Conservation (phyloP, 2,329 filamentous ascomycete genomes). For the Aspergillus fumigatiaffinis region DNA sequence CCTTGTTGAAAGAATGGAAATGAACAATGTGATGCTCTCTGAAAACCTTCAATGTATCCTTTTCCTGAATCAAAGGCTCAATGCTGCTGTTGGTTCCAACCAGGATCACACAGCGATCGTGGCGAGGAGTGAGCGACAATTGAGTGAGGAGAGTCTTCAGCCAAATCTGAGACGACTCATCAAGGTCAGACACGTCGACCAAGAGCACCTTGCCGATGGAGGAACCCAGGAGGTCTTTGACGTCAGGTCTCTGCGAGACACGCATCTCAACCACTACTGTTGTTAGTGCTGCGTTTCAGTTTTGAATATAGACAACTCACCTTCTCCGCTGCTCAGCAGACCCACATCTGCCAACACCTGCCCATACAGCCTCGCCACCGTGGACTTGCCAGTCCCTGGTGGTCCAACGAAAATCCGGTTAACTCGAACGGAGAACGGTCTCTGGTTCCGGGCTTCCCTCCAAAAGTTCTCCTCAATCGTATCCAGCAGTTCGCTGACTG, state of each 20-base stretch:
- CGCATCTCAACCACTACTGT: background rate
- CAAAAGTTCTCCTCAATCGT: slow-evolving; percentile 16
- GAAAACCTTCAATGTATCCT: slow-evolving; percentile 1
- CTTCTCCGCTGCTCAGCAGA: slow-evolving; percentile 10
- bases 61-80: slow-evolving; percentile 11
- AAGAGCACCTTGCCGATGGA: slow-evolving; percentile 12
- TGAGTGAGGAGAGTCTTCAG: slow-evolving; percentile 6
- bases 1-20: slow-evolving; percentile 9
- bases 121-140: slow-evolving; percentile 1
- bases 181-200: slow-evolving; percentile 13
- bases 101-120: slow-evolving; percentile 13
- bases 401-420: slow-evolving; percentile 18
- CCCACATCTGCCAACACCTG: slow-evolving; percentile 16
- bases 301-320: background rate
- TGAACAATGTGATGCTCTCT: slow-evolving; percentile 8
- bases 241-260: slow-evolving; percentile 2
- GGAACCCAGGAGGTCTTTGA: slow-evolving; percentile 3
- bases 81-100: slow-evolving; percentile 9
- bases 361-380: slow-evolving; percentile 18
- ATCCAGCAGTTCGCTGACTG: slow-evolving; percentile 13
- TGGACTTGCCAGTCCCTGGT: slow-evolving; percentile 18
- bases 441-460: slow-evolving; percentile 16
- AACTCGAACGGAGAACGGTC: slow-evolving; percentile 11
- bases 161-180: background rate
- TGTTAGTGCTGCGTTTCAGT: background rate